Conservation (phyloP, 208 protist species). For the Eutreptiella sp. region DNA sequence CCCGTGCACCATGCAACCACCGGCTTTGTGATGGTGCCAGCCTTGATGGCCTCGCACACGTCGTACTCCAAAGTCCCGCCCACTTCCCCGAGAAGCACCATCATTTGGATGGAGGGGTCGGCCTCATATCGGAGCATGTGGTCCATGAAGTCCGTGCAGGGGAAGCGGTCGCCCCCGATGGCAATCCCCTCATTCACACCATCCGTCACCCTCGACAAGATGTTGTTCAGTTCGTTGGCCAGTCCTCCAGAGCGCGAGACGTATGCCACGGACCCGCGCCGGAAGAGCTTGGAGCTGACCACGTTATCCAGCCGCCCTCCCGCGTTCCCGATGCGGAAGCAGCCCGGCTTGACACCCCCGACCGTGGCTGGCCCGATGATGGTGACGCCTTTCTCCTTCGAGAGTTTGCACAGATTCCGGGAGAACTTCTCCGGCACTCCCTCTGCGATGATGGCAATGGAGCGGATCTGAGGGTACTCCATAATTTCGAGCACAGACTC, state of each 20-base stretch:
- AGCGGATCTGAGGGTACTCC: constrained; percentile 37
- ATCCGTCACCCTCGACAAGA: constrained; percentile 58
- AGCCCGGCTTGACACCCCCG: constrained; percentile 60
- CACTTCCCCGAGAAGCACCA: constrained; percentile 70
- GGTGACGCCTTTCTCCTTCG: constrained; percentile 34
- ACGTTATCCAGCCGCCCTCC: constrained; percentile 72
- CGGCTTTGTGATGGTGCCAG: constrained; percentile 61
- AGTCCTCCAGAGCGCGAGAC: constrained; percentile 66
- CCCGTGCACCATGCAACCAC: constrained; percentile 69
- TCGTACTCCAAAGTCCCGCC: constrained; percentile 60
- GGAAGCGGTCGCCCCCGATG: constrained; percentile 69
- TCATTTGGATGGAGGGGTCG: constrained; percentile 58
- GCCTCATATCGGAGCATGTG: constrained; percentile 59
- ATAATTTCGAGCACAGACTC: constrained; percentile 54
- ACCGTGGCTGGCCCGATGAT: constrained; percentile 72
- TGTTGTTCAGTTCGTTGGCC: constrained; percentile 79
- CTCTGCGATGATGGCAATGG: constrained; percentile 66
- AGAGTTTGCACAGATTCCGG: constrained; percentile 36
- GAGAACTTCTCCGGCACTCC: constrained; percentile 63
- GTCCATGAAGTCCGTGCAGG: constrained; percentile 64
- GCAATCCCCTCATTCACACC: constrained; percentile 71
- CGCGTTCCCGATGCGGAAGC: constrained; percentile 68
- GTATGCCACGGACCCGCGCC: constrained; percentile 65
- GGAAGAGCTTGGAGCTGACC: constrained; percentile 63
- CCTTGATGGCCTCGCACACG: constrained; percentile 50